Percentiles rank a stretch among this genome's conserved stretches.
phyloP scores from a whole-genome alignment of 208 protist genomes.

The Borovskyia barvae region DNA sequence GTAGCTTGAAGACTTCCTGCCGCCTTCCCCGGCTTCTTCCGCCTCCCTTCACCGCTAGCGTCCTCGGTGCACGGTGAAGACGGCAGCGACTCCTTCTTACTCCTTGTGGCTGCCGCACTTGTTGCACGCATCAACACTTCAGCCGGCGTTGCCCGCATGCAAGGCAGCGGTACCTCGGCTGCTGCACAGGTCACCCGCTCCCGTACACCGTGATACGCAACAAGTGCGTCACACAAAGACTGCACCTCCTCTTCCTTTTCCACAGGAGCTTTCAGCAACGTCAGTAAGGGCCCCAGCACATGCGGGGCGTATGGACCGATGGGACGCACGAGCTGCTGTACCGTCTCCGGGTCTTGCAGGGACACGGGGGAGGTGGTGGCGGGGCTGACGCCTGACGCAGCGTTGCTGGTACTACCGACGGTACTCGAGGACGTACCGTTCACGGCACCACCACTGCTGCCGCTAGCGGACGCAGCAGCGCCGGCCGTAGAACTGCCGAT shows the following conservation, averaged over 20 bases:
- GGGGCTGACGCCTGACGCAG: not conserved
- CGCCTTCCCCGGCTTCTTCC: not conserved
- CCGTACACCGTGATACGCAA: slow-evolving; percentile 2
- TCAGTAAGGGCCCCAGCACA: slow-evolving; percentile 16
- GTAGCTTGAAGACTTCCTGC: not conserved
- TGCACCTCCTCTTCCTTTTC: not conserved
- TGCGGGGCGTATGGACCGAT: slow-evolving; percentile 17
- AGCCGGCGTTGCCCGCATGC: not conserved
- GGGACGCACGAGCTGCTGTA: slow-evolving; percentile 30
- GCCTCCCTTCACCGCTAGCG: not conserved
- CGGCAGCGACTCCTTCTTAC: slow-evolving; percentile 4
- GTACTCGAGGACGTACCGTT: not conserved
- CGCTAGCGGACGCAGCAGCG: not conserved
- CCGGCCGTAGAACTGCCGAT: not conserved
- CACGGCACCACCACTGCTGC: not conserved
- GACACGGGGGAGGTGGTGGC: not conserved
- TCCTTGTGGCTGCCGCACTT: not conserved
- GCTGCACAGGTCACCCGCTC: slow-evolving; percentile 1
- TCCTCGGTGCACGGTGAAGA: not conserved
- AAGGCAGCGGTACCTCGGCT: not conserved
- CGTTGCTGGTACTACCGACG: too few relatives aligned
- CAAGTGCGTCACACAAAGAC: slow-evolving; percentile 7
- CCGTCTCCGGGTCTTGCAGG: slow-evolving; percentile 29
- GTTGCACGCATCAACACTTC: too few relatives aligned
- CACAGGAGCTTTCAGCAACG: slow-evolving; percentile 8